Conservation (phyloP, 108 stramenopile genomes). For the Pseudonitzschia pungens region DNA sequence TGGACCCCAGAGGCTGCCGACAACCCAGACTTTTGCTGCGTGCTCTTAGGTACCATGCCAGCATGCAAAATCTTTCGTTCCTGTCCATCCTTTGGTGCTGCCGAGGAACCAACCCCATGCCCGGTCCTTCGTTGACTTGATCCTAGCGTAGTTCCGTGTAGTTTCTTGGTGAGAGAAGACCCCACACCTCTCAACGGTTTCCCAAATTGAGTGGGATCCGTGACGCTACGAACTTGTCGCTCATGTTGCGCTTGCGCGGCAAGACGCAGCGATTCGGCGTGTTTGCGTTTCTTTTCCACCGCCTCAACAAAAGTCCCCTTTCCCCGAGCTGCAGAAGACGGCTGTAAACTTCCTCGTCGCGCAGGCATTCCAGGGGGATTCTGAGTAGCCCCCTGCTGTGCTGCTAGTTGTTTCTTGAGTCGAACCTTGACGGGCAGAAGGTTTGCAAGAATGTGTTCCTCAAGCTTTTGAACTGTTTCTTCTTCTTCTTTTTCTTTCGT, state of each 20-base stretch:
- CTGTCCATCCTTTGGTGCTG: constrained; percentile 2
- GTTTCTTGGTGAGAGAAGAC: constrained; percentile 57
- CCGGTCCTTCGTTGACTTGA: constrained; percentile 36
- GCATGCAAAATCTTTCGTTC: constrained; percentile 65
- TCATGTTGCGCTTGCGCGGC: constrained; percentile 36
- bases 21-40: constrained; percentile 63
- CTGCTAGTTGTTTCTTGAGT: constrained; percentile 76
- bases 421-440: constrained; percentile 82
- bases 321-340: constrained; percentile 26
- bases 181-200: constrained; percentile 56
- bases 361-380: constrained; percentile 77
- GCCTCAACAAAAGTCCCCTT: constrained; percentile 68
- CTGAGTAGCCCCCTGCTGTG: constrained; percentile 79
- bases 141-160: constrained; percentile 67
- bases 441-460: constrained; percentile 86
- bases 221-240: constrained; percentile 11
- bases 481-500: constrained; percentile 68
- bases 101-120: constrained; percentile 37
- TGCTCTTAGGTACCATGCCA: constrained; percentile 78
- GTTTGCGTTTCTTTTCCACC: constrained; percentile 61
- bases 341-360: constrained; percentile 42
- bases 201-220: constrained; percentile 55
- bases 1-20: constrained; percentile 69
- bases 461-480: constrained; percentile 76
- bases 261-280: constrained; percentile 42